phyloP scores from a whole-genome alignment of 495 filamentous ascomycete genomes.

The Hypomontagnella submonticulosa region DNA sequence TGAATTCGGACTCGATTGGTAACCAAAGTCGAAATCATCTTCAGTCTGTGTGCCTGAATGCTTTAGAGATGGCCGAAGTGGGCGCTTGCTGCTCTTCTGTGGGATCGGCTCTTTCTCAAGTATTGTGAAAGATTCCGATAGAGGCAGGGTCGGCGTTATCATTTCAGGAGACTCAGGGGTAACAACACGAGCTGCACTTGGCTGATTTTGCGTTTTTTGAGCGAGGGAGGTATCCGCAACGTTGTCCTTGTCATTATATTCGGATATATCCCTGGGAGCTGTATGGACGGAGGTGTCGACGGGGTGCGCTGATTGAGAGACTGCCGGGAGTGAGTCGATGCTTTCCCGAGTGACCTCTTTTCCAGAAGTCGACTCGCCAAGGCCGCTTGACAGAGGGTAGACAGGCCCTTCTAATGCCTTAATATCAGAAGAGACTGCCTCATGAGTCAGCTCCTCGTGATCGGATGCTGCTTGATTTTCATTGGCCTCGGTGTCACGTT shows the following conservation, averaged over 20 bases:
- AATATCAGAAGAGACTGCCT: not conserved
- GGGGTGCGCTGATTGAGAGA: conserved; percentile 7
- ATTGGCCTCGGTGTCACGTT: conserved; percentile 1
- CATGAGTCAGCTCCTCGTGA: not conserved
- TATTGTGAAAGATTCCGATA: conserved; percentile 53
- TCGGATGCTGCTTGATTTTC: conserved; percentile 6
- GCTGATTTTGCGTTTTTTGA: conserved; percentile 21
- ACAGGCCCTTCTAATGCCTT: conserved; percentile 7
- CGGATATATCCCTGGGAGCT: conserved; percentile 1
- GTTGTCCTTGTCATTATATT: not conserved
- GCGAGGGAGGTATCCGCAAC: not conserved
- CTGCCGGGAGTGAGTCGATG: not conserved
- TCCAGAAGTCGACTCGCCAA: not conserved
- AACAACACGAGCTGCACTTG: conserved; percentile 20
- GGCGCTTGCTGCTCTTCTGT: conserved; percentile 42
- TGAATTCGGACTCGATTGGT: conserved; percentile 16
- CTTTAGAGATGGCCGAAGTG: conserved; percentile 34
- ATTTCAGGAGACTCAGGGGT: conserved; percentile 47
- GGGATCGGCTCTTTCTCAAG: conserved; percentile 48
- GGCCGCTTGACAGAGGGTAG: not conserved
- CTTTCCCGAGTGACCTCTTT: not conserved
- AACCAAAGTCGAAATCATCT: conserved; percentile 34
- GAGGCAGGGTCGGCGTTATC: conserved; percentile 45
- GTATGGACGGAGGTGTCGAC: conserved; percentile 4
- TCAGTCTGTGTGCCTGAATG: conserved; percentile 54